Conservation (phyloP, 1,284 basidiomycete genomes). For the Ceratorhiza oryzae-sativae region DNA sequence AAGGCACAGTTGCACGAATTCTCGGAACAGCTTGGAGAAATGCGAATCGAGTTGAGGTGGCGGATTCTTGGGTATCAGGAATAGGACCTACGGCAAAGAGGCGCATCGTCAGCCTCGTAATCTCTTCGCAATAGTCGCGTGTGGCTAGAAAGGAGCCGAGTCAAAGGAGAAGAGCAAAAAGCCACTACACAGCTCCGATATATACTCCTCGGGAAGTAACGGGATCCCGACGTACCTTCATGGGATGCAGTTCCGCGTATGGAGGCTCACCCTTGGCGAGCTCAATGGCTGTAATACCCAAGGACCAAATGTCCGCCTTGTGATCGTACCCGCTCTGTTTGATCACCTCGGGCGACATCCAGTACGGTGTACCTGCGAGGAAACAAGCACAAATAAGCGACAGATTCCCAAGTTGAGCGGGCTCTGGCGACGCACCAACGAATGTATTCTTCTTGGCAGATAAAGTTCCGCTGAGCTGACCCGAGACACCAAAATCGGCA, state of each 20-base stretch:
- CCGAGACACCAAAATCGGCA: constrained; percentile 98
- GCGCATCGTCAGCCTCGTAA: constrained; percentile 1
- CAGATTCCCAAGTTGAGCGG: constrained; percentile 3
- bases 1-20: constrained; percentile 92
- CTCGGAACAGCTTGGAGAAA: constrained; percentile 91
- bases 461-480: constrained; percentile 94
- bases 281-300: constrained; percentile 97
- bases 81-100: constrained; percentile 72
- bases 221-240: constrained; percentile 72
- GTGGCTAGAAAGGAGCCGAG: not conserved
- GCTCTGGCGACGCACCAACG: constrained; percentile 62
- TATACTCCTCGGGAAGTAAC: not conserved
- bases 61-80: constrained; percentile 97
- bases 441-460: constrained; percentile 99
- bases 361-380: constrained; percentile 77
- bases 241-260: constrained; percentile 96
- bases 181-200: not conserved
- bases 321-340: constrained; percentile 99
- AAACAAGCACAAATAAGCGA: not conserved
- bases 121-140: not conserved
- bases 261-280: constrained; percentile 97
- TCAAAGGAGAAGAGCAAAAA: not conserved
- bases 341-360: constrained; percentile 99
- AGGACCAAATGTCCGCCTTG: constrained; percentile 97
- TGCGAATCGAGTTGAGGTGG: constrained; percentile 88